Percentiles rank a stretch among this genome's conserved stretches.
These are phyloP conservation scores for Cenchrus purpureus DNA, from an alignment of 176 grass and related monocot genomes.

Conservation along the genomic window DNA sequence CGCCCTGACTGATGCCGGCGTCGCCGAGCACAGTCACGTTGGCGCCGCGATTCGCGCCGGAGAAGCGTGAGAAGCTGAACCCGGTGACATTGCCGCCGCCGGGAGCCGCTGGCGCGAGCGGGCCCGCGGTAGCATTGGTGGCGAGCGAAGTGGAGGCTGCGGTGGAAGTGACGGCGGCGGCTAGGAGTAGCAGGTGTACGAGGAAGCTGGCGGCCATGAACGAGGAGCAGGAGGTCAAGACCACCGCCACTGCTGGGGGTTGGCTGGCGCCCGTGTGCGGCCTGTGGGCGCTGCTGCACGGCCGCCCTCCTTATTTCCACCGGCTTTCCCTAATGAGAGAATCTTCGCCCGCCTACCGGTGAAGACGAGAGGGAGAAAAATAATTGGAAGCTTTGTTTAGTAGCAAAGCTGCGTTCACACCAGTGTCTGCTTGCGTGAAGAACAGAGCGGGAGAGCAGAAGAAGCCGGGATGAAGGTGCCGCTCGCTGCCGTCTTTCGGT, in stretches of 20 bases:
- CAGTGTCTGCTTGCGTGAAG: background rate
- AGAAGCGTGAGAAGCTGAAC: slow-evolving; percentile 62
- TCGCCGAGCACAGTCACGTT: slow-evolving; percentile 46
- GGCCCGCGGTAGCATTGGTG: slow-evolving; percentile 40
- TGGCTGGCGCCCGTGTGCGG: background rate
- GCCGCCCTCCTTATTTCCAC: slow-evolving; percentile 12
- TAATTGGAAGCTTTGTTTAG: background rate
- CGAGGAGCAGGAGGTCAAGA: background rate
- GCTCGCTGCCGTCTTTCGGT: background rate
- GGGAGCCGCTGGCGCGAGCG: background rate
- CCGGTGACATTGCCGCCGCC: background rate
- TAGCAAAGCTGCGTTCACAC: slow-evolving; percentile 45
- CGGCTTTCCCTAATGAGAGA: background rate
- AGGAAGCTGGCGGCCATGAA: slow-evolving; percentile 50
- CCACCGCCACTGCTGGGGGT: background rate
- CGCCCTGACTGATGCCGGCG: slow-evolving; percentile 44
- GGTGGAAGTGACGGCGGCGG: background rate
- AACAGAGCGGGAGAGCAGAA: background rate
- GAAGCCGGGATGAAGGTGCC: slow-evolving; percentile 27
- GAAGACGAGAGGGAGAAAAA: background rate
- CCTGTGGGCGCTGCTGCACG: background rate
- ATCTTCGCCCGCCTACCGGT: slow-evolving; percentile 28
- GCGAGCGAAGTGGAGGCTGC: slow-evolving; percentile 31
- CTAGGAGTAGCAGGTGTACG: slow-evolving; percentile 38
- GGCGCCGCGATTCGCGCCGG: background rate